Evolutionary conservation across 2,329 filamentous ascomycete species (phyloP), one percentile per base, ranked within the genome.

Genomic region (Zasmidium citrigriseum): DNA sequence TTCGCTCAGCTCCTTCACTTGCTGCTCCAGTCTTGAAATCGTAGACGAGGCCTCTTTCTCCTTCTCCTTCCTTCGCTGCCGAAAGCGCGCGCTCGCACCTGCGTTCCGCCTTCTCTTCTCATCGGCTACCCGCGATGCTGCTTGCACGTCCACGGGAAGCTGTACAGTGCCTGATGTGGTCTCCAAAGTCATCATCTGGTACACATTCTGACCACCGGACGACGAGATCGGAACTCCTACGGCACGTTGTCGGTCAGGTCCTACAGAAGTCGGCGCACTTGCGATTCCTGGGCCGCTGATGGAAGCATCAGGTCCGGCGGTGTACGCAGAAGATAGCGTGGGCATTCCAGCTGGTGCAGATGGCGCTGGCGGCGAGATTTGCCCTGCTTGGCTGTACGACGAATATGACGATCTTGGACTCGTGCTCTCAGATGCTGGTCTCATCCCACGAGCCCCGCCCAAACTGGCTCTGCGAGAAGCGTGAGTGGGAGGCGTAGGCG

Each of bases 31-130:
- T 64, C 86, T 84, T 52, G 89, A 81, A 62, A 93, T 86, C 51
- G 84, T 87, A 55, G 83, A 81, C 16, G 85, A 84, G 57, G 88
- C 88, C 72, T 91, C 88, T 66, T 84, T 85, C 72, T 93, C 90
- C 72, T 89, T 88, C 69, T 92, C 90, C 76, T 96, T 96, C 70
- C 91, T 87, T 59, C 92, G 84, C 69, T 87, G 86, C 55, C 91
- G 84, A 64, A 96, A 95, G 59, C 91, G 83, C 49, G 90, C 90
- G 57, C 91, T 96, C 4, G 91, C 91, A 49, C 89, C 89, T 44
- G 91, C 91, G 69, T 96, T 96, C 52, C 91, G 85, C 72, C 89
- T 88, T 56, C 91, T 83, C 76, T 95, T 96, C 73, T 96, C 90
- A 68, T 95, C 90, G 41, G 90, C 89, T 67, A 90, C 86, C 65